Evolutionary conservation across 108 stramenopile species (phyloP), one percentile per base, ranked within the genome.

Genomic region (Parietichytrium sp.): DNA sequence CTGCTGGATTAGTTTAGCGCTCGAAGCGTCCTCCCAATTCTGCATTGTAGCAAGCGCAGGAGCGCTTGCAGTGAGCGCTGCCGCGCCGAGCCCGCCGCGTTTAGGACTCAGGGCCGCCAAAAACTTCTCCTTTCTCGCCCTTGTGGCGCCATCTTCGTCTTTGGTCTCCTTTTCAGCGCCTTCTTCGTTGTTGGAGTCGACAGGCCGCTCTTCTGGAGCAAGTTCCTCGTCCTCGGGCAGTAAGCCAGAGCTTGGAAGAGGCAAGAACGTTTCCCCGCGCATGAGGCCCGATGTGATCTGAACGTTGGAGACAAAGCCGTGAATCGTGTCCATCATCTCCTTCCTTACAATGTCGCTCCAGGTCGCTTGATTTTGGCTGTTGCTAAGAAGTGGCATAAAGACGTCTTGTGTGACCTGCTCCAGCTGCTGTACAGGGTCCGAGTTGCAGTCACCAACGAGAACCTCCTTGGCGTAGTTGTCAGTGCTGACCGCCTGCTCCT

Each of bases 211-310:
- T n/a, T n/a, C n/a, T n/a, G n/a, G n/a, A n/a, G n/a, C n/a, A n/a
- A n/a, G n/a, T n/a, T n/a, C n/a, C n/a, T n/a, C n/a, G n/a, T 52
- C 51, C 4, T 54, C 52, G 10, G 29, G 42, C n/a, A 50, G 18
- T 16, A 52, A 3, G 25, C 18, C 20, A 25, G 29, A 55, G 16
- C 53, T 54, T 23, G 87, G 87, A 51, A 87, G 47, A 10, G 87
- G 87, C 31, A 87, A 51, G 33, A 38, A 51, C 13, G 87, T 87
- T 4, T 49, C 52, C 26, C 87, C 87, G 23, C 29, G n/a, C 15
- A 85, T 49, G 48, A 85, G 82, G 8, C 87, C 87, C 15, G 82
- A 61, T 20, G 82, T 87, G 48, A 87, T 87, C 30, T 85, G 84
- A 2, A 85, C 79, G 51, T 78, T 87, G 47, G 87, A 81, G 3